Percentiles rank a stretch among this genome's conserved stretches.
Conservation (phyloP, 495 filamentous ascomycete species). For the Neurospora sp. region DNA sequence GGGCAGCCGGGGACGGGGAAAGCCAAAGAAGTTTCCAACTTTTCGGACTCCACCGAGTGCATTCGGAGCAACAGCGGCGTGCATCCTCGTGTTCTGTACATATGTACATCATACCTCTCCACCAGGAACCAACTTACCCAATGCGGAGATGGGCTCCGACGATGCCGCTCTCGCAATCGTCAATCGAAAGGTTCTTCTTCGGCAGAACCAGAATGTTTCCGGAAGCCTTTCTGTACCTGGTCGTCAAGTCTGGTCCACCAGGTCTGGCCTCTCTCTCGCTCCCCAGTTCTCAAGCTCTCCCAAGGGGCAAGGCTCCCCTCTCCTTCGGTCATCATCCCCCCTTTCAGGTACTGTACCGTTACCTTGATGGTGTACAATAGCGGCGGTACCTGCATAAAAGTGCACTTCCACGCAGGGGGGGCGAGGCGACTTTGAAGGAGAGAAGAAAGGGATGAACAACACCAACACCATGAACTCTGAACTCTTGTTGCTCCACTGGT, state of each 20-base stretch:
- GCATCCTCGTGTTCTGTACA: background rate
- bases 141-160: background rate
- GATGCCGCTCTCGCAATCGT: background rate
- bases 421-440: background rate
- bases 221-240: background rate
- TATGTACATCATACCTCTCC: background rate
- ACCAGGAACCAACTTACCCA: background rate
- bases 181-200: background rate
- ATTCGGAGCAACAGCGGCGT: no score
- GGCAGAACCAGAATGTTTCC: background rate
- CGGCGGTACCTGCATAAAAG: background rate
- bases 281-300: background rate
- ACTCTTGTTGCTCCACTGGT: background rate
- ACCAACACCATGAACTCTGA: background rate
- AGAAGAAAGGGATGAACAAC: background rate
- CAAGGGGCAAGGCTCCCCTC: background rate
- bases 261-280: background rate
- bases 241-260: background rate
- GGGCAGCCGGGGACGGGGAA: background rate
- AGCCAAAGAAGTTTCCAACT: background rate
- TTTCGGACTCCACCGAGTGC: background rate
- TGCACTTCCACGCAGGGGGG: background rate
- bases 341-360: background rate
- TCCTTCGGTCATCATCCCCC: background rate
- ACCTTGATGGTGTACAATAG: background rate